Base-by-base conservation (phyloP, 2,329 filamentous ascomycete genomes). In the Penicillium sp. region DNA sequence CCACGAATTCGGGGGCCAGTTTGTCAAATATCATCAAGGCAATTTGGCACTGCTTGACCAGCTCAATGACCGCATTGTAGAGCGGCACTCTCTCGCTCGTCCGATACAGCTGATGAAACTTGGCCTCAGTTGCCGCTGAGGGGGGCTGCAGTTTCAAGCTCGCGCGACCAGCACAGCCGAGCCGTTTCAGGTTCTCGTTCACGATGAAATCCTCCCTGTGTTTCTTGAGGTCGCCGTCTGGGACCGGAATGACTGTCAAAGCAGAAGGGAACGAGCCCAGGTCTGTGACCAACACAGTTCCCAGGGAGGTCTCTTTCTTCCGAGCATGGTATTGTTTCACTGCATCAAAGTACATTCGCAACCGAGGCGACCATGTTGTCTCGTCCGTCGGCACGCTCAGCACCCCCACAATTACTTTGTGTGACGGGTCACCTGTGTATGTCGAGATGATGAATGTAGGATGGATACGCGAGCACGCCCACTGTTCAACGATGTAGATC, bases 401-500 rank as follows among this genome's bases (percentile, higher is more conserved):
- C 9, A 97, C 86, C 3, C 88, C 86, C 4, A 90, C 91, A 8
- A 87, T 74, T n/a, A 95, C 85, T 0, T 80, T 83, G 70, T 96
- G 88, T 31, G 85, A 85, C 31, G 84, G 80, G 64, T 96, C 91
- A 49, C 93, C 94, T 0, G 93, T 97, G 67, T 94, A 96, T 3
- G 92, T 96, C 39, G 88, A 89, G 59, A 97, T 95, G 45, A 95
- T 84, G 58, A 95, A 89, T 15, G 93, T 96, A 0, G 93, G 93
- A 57, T 95, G 90, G 51, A 85, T 82, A 47, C 94, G 85, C 12
- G 93, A 96, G 72, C 92, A 96, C 6, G 90, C 90, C 94, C 94
- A 99, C 79, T 99, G 94, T 71, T 97, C 94, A 59, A 97, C 90
- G 15, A 97, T 76, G 72, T 97, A 97, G 56, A 93, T 80, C 71